phyloP scores from a whole-genome alignment of 306 rosid genomes.

The Ziziphus jujuba region DNA sequence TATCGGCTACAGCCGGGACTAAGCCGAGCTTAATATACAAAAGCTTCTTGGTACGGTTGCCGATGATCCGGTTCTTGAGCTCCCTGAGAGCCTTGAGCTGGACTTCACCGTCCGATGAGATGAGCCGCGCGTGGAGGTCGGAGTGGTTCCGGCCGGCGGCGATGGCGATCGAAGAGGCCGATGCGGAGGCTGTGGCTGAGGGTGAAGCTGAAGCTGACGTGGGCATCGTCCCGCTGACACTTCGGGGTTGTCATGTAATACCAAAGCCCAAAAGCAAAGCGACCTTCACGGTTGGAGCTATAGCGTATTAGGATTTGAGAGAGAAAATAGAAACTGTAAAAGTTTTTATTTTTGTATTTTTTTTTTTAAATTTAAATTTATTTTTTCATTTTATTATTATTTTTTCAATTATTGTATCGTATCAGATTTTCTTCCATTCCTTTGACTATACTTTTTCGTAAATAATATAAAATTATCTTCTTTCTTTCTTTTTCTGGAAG shows the following conservation, averaged over 20 bases:
- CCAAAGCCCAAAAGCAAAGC: conserved; percentile 23
- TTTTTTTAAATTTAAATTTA: too few relatives aligned
- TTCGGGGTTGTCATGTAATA: conserved; percentile 50
- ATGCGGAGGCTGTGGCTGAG: not conserved
- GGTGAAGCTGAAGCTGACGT: conserved; percentile 31
- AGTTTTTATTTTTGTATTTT: too few relatives aligned
- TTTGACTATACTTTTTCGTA: too few relatives aligned
- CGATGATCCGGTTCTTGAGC: conserved; percentile 88
- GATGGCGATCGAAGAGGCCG: not conserved
- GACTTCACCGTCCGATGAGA: conserved; percentile 56
- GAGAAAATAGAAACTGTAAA: too few relatives aligned
- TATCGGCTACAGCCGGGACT: conserved; percentile 65
- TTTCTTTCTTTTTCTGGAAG: too few relatives aligned
- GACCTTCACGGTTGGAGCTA: conserved; percentile 15
- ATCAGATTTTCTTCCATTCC: too few relatives aligned
- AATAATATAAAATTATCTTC: too few relatives aligned
- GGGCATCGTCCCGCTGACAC: conserved; percentile 51
- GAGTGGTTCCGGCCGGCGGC: conserved; percentile 42
- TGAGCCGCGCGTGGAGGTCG: conserved; percentile 61
- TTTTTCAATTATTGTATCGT: too few relatives aligned
- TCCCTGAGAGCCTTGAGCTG: conserved; percentile 84
- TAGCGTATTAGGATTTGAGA: not conserved
- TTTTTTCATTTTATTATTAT: not conserved
- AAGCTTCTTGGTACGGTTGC: conserved; percentile 92
- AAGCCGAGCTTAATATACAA: conserved; percentile 79